Base-by-base conservation (phyloP, 2,329 filamentous ascomycete species). In the Dactylellina drechsleri region DNA sequence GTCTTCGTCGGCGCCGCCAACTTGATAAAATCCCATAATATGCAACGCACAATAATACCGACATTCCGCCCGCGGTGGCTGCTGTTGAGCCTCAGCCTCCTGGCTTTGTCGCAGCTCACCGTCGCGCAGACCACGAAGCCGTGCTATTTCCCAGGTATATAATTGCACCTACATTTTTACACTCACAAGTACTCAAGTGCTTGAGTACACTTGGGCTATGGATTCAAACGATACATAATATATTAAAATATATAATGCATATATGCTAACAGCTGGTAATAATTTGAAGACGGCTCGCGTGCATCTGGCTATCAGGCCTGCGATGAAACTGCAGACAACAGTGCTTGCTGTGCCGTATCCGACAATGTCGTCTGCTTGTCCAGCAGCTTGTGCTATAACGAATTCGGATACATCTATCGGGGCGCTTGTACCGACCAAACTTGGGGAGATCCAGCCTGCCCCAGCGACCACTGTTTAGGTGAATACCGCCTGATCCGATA, bases 291-390 rank as follows among this genome's bases (percentile, higher is more conserved):
- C 31, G 70, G 70, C 1, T 47, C 57, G n/a, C 36, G 43, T 0
- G 70, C 70, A 1, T 7, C 8, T 0, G 43, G 26, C 5, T 60
- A 67, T 13, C 12, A 2, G 10, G 49, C 70, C 2, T 74, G 70
- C 58, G 23, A 64, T 20, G 26, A n/a, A 3, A 31, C 40, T 6
- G 58, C 66, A 10, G 23, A 16, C 10, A 49, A 74, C 52, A 74
- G 70, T 31, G 26, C 62, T 16, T 74, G 70, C 52, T 74, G 70
- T 13, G 20, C 49, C 13, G 8, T 43, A 6, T 66, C 57, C 4
- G 70, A 74, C 53, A 62, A 74, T 18, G 62, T 67, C 10, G 70
- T 20, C n/a, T 74, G 70, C 50, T 43, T 74, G 41, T 64, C 62
- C 47, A 74, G 70, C 31, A 66, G 61, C 0, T 23, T 67, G 12